A percentile compares a stretch with the other conserved stretches of the same genome.
Conservation (phyloP, 805 yeast species). For the Ogataea nonfermentans region DNA sequence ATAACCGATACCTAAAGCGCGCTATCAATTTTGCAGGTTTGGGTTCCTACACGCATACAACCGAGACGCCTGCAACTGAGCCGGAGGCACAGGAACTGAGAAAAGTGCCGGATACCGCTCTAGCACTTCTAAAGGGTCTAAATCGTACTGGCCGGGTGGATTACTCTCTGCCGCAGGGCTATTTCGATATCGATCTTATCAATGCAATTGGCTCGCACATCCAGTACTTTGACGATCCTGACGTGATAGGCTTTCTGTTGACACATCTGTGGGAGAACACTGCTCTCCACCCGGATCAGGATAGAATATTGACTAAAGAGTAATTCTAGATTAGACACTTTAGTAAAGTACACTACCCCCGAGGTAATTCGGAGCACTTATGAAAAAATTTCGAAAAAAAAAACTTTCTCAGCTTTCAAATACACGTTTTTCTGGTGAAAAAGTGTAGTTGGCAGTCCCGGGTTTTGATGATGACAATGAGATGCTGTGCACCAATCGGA, state of each 20-base stretch:
- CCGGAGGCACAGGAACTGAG: conserved; percentile 5
- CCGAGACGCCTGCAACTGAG: background rate
- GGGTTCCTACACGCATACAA: conserved; percentile 3
- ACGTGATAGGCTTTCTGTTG: conserved; percentile 77
- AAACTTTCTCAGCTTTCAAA: conserved; percentile 3
- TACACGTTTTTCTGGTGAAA: conserved; percentile 7
- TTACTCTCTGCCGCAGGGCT: conserved; percentile 72
- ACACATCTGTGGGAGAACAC: conserved; percentile 54
- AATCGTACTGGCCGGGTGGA: conserved; percentile 81
- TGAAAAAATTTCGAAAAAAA: conserved; percentile 5
- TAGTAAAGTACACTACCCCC: conserved; percentile 7
- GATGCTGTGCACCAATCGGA: conserved; percentile 40
- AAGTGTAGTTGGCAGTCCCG: conserved; percentile 6
- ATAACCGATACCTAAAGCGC: conserved; percentile 27
- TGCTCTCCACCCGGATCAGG: too few species aligned
- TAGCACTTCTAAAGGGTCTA: conserved; percentile 40
- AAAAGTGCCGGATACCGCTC: conserved; percentile 30
- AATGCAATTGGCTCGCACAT: conserved; percentile 87
- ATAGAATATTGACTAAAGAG: too few species aligned
- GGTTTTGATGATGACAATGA: conserved; percentile 31
- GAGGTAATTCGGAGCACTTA: too few species aligned
- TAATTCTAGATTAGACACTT: background rate
- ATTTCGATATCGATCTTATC: conserved; percentile 74
- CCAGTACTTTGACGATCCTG: conserved; percentile 82
- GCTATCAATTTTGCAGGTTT: conserved; percentile 20